Evolutionary conservation across 306 rosid species (phyloP).

Genomic region (Lotus japonicus): DNA sequence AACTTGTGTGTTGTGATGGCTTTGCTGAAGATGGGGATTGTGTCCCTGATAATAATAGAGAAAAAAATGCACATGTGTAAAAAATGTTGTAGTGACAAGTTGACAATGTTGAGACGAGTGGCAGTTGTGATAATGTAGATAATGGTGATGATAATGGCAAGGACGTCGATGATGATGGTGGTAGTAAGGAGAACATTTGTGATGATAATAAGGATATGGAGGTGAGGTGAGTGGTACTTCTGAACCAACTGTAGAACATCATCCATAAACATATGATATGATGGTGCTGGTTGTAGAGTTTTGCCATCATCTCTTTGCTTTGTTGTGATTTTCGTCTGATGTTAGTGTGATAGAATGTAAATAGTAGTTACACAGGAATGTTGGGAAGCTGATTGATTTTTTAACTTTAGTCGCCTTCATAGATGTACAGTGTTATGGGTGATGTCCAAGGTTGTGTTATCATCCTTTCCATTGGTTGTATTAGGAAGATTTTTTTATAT

Average conservation of each 20-base stretch:
- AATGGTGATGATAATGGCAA: conserved; percentile 31
- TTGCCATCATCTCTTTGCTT: no score
- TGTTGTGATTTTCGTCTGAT: no score
- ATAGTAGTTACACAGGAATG: conserved; percentile 46
- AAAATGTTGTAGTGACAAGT: no score
- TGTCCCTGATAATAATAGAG: conserved; percentile 7
- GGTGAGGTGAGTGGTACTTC: conserved; percentile 31
- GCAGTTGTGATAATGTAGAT: conserved; percentile 29
- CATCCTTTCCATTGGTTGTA: conserved; percentile 14
- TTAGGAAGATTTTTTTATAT: conserved; percentile 22
- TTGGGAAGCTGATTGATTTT: conserved; percentile 33
- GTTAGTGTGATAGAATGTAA: conserved; percentile 33
- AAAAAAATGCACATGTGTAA: conserved; percentile 16
- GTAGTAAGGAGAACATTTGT: conserved; percentile 1
- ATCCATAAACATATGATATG: no score
- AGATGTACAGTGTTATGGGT: conserved; percentile 54
- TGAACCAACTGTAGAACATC: no score
- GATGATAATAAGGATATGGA: conserved; percentile 24
- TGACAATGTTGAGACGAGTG: conserved; percentile 29
- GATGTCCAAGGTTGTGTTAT: background rate
- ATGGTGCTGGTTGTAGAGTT: no score
- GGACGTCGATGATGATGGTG: conserved; percentile 21
- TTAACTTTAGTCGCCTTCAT: conserved; percentile 30
- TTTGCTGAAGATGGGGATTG: conserved; percentile 30
- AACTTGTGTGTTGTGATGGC: conserved; percentile 30